These are phyloP conservation scores for Cyclocybe cylindracea DNA, from an alignment of 768 basidiomycete species.

Conservation along the genomic window DNA sequence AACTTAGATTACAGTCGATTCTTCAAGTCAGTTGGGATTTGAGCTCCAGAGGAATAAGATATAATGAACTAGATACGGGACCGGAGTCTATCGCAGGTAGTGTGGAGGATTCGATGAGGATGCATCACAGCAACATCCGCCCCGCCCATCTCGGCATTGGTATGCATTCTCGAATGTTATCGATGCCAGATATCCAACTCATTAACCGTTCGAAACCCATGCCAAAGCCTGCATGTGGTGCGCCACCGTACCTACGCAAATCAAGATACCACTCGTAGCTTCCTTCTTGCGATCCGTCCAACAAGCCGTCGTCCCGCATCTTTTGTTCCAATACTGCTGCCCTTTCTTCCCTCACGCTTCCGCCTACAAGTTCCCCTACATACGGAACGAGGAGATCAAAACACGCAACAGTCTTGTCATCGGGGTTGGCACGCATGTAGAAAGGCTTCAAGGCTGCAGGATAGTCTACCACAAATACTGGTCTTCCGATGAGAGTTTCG, in stretches of 20 bases:
- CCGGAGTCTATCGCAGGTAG: background rate
- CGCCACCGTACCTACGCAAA: conserved; percentile 79
- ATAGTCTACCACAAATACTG: conserved; percentile 92
- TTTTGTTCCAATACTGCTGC: conserved; percentile 46
- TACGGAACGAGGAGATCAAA: conserved; percentile 92
- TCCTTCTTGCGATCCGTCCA: conserved; percentile 10
- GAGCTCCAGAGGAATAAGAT: too few relatives aligned
- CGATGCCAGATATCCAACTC: conserved; percentile 82
- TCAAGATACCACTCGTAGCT: conserved; percentile 78
- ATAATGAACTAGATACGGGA: too few relatives aligned
- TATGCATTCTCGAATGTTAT: conserved; percentile 91
- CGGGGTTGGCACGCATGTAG: conserved; percentile 82
- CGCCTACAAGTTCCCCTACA: conserved; percentile 89
- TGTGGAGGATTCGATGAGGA: background rate
- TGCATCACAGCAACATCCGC: conserved; percentile 63
- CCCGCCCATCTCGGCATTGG: conserved; percentile 91
- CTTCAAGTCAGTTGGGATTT: too few relatives aligned
- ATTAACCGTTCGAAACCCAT: conserved; percentile 93
- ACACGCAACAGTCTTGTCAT: conserved; percentile 66
- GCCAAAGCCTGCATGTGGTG: conserved; percentile 94
- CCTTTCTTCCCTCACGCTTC: conserved; percentile 86
- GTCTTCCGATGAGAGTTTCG: conserved; percentile 62
- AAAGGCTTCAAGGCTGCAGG: conserved; percentile 86
- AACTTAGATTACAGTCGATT: too few relatives aligned
- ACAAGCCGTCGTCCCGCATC: conserved; percentile 43